A percentile compares a stretch with the other conserved stretches of the same genome.
phyloP scores from a whole-genome alignment of 169 alveolate species.

The Plasmodium falciparum region DNA sequence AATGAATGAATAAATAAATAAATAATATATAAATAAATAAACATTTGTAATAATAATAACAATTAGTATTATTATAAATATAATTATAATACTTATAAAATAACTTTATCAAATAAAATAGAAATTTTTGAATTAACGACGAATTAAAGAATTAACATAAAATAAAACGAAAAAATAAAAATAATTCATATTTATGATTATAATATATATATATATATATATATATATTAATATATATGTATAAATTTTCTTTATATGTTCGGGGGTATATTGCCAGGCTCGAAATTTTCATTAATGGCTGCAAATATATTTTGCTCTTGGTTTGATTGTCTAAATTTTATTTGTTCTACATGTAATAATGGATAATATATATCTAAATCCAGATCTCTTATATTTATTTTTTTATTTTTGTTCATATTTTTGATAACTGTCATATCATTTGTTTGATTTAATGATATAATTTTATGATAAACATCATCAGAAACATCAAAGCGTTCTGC shows the following conservation, averaged over 20 bases:
- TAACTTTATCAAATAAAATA: too few relatives aligned
- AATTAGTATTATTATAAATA: too few relatives aligned
- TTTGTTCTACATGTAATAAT: conserved; percentile 56
- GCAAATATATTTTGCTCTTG: neutral
- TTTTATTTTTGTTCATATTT: conserved; percentile 35
- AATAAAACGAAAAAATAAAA: neutral
- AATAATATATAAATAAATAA: too few relatives aligned
- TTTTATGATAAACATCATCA: conserved; percentile 46
- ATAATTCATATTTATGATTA: neutral
- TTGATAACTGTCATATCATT: conserved; percentile 53
- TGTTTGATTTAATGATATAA: conserved; percentile 15
- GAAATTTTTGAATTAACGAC: too few relatives aligned
- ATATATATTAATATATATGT: too few relatives aligned
- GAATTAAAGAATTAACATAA: neutral
- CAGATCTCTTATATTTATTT: conserved; percentile 24
- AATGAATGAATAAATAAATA: too few relatives aligned
- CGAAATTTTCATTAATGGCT: conserved; percentile 5
- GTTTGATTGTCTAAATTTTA: conserved; percentile 44
- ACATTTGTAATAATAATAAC: too few relatives aligned
- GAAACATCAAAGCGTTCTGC: conserved; percentile 65
- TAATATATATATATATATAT: too few relatives aligned
- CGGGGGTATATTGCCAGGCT: conserved; percentile 59
- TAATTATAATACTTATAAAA: too few relatives aligned
- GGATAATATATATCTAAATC: conserved; percentile 49
- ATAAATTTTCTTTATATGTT: conserved; percentile 9